A percentile compares a stretch with the other conserved stretches of the same genome.
Conservation (phyloP, 768 basidiomycete genomes). For the Amanita phalloides region DNA sequence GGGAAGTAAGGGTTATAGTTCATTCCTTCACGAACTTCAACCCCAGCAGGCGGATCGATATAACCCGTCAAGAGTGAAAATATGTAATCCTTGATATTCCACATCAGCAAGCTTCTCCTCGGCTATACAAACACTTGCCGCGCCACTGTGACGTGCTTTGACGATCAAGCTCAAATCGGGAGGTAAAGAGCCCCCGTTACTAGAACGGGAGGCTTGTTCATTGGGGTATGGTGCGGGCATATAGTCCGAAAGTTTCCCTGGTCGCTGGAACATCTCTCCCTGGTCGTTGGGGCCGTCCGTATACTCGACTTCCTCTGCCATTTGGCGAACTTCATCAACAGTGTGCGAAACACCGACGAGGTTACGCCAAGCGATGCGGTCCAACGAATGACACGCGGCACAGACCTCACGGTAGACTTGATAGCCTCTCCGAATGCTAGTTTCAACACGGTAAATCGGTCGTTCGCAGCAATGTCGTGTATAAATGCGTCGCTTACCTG, state of each 20-base stretch:
- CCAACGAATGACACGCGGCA: conserved; percentile 96
- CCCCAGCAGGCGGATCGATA: conserved; percentile 90
- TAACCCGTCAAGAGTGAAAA: conserved; percentile 97
- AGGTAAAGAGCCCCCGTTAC: conserved; percentile 91
- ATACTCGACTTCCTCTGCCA: conserved; percentile 98
- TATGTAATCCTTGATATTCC: conserved; percentile 71
- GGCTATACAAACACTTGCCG: conserved; percentile 46
- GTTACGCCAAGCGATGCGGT: conserved; percentile 99
- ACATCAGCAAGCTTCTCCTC: neutral
- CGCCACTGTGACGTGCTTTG: conserved; percentile 96
- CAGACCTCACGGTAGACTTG: conserved; percentile 99
- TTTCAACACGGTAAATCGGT: neutral
- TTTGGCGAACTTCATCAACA: conserved; percentile 74
- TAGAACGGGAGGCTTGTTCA: conserved; percentile 92
- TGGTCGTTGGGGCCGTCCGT: conserved; percentile 88
- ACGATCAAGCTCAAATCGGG: conserved; percentile 95
- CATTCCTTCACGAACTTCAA: conserved; percentile 93
- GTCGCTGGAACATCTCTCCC: conserved; percentile 98
- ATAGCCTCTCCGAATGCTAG: conserved; percentile 89
- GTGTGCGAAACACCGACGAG: conserved; percentile 97
- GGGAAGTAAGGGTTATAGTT: conserved; percentile 99
- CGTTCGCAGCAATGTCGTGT: neutral
- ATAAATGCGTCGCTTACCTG: conserved; percentile 47
- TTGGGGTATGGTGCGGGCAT: conserved; percentile 93
- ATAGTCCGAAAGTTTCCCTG: conserved; percentile 97